Evolutionary conservation across 306 rosid species (phyloP), one percentile per base, ranked within the genome.

Genomic region (Acacia acuminata): DNA sequence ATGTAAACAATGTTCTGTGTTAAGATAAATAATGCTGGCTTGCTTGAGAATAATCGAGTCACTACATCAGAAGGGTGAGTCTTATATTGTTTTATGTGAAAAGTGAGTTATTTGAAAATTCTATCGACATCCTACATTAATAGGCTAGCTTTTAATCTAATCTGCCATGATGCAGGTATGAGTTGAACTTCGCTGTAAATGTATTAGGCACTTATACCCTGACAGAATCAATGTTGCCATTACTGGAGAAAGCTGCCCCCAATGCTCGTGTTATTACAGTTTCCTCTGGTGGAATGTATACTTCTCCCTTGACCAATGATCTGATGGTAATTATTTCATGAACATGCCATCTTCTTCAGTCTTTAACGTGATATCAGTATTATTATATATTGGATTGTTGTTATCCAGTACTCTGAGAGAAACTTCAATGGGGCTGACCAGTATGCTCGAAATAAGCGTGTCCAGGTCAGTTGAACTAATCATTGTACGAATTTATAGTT

Each of bases 271-370:
- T 95, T 83, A 90, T 95, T 76, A 95, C 99, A 4, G 99, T 95
- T 88, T 85, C 97, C 40, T 96, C 99, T 42, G 98, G 99, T 76
- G 99, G 99, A 88, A 96, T 96, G 98, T 96, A 96, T 86, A 47
- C 94, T 47, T 42, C 81, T 76, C 94, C 99, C 10, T 89, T 96
- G 86, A 93, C 91, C 45, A 80, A 81, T 51, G 97, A 96, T 90
- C 86, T 93, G 58, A 95, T 93, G 96, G 99, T 95, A 72, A 80
- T 42, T 67, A 17, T 43, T 42, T 67, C 55, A 71, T 79, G 42
- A 38, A 69, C 20, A 65, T 76, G 30, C 76, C 60, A 20, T 10
- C 76, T 20, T 24, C 72, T 44, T 32, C 75, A 22, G 24, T 66
- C 64, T 43, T 43, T 36, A 20, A 30, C 76, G 79, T 1, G 36